Evolutionary conservation across 371 early-diverging fungal species (phyloP).

Genomic region (Mycotypha africana): DNA sequence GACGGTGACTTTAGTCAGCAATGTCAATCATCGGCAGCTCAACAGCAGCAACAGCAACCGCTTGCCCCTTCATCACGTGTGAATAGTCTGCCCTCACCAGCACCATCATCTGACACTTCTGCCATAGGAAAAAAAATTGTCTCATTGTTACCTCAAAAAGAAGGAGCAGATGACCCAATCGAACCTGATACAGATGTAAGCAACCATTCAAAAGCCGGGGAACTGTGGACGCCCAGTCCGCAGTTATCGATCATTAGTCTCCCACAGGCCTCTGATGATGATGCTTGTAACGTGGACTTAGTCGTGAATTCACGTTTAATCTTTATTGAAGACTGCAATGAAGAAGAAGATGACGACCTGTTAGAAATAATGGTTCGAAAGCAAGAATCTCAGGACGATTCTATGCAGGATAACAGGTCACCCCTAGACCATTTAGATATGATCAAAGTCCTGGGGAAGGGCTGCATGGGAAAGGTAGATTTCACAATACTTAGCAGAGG

Average conservation of each 20-base stretch:
- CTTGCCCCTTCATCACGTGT: conserved; percentile 3
- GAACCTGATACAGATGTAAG: no score
- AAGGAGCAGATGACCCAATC: no score
- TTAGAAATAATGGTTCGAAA: no score
- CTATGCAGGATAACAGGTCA: neutral
- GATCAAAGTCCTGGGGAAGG: conserved; percentile 66
- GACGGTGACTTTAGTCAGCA: conserved; percentile 30
- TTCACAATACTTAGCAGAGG: no score
- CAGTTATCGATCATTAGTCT: neutral
- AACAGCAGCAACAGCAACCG: neutral
- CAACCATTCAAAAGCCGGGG: no score
- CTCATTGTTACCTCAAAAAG: no score
- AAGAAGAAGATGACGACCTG: neutral
- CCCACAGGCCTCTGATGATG: neutral
- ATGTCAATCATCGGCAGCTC: no score
- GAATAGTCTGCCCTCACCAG: neutral
- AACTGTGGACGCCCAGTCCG: no score
- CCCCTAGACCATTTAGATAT: conserved; percentile 57
- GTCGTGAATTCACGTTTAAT: no score
- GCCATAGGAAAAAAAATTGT: no score
- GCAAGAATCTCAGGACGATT: neutral
- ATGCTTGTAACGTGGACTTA: neutral
- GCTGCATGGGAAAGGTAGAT: conserved; percentile 74
- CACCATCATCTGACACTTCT: conserved; percentile 8
- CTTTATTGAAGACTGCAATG: no score